Evolutionary conservation across 2,329 filamentous ascomycete species (phyloP).

Genomic region (Hypoxylon sp.): DNA sequence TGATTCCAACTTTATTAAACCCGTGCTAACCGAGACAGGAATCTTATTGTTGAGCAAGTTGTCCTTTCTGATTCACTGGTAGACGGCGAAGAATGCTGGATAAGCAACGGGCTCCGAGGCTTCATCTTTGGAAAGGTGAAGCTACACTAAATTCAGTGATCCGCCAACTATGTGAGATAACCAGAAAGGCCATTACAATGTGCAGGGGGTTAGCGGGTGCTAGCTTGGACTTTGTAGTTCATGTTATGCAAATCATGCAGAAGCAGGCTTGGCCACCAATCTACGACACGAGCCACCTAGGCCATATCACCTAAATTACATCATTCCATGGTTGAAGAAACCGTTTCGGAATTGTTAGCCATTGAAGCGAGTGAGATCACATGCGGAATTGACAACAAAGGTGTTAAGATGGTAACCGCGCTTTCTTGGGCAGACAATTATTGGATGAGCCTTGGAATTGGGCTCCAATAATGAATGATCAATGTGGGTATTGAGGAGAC

Average conservation of each 20-base stretch:
- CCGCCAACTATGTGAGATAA: not conserved
- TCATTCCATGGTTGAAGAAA: not conserved
- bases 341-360: not conserved
- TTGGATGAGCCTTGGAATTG: not conserved
- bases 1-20: not conserved
- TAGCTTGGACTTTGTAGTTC: not conserved
- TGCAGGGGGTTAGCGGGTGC: too few relatives aligned
- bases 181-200: not conserved
- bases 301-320: not conserved
- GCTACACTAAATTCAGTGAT: constrained; percentile 21
- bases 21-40: constrained; percentile 55
- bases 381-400: not conserved
- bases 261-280: not conserved
- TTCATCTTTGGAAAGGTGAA: constrained; percentile 69
- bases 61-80: constrained; percentile 72
- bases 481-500: not conserved
- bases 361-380: not conserved
- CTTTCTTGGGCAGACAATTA: not conserved
- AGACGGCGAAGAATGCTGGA: constrained; percentile 84
- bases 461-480: not conserved
- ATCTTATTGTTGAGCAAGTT: constrained; percentile 75
- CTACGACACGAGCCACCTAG: not conserved
- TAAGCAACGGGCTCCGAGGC: constrained; percentile 89
- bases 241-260: not conserved
- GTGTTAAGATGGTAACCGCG: not conserved